Evolutionary conservation across 257 asterid species (phyloP), one percentile per base, ranked within the genome.

Genomic region (Agastache rugosa): DNA sequence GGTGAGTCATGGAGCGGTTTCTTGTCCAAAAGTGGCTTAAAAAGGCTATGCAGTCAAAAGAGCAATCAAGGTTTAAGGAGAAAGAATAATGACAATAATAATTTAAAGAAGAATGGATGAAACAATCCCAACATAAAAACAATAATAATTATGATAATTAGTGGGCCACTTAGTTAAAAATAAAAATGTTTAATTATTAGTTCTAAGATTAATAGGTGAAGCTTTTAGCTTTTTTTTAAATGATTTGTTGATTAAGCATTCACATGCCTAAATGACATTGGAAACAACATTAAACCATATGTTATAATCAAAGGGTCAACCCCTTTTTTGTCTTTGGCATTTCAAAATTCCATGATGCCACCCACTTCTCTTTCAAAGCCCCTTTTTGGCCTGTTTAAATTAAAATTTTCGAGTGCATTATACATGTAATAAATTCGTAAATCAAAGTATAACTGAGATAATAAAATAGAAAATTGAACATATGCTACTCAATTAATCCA

Each of bases 241-340:
- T 68, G 54, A 77, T 53, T 54, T 75, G 56, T 77, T 77, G 78
- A 85, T 85, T 27, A 85, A 75, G 76, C 80, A 22, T 71, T 87
- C 89, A 87, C 93, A 88, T 88, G 95, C 83, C 77, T 83, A 80
- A 83, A 81, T 84, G 91, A 82, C 96, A 80, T 90, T 85, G 96
- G 95, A 80, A 91, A 89, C 89, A 85, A 76, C 96, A 83, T 80
- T 73, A 80, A 47, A 75, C 78, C 68, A 66, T 82, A 72, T 71
- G 22, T 61, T 70, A 72, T 73, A 44, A 77, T 69, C 58, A 58
- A 75, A 78, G 79, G 81, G 85, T 77, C 79, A 78, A 75, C 79
- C 76, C 84, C 79, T 79, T 86, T 76, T 70, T 56, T 77, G 79
- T 65, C 80, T 76, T 83, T 64, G 67, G 64, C 83, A 75, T 84